A percentile compares a stretch with the other conserved stretches of the same genome.
phyloP scores from a whole-genome alignment of 2,329 filamentous ascomycete species.

The Xylaria digitata region DNA sequence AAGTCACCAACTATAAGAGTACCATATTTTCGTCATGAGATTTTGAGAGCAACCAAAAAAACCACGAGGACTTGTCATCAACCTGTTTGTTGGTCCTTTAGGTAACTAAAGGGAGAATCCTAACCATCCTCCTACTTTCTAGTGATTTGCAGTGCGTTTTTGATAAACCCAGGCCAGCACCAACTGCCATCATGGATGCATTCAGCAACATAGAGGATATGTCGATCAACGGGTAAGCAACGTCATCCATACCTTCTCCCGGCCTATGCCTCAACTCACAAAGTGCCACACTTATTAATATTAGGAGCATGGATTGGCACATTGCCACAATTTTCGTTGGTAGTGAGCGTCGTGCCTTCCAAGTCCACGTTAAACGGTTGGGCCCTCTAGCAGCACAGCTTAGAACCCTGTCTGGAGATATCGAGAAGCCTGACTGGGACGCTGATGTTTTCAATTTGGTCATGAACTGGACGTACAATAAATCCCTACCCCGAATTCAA shows the following conservation, averaged over 20 bases:
- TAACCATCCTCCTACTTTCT: no score
- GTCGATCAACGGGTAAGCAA: background rate
- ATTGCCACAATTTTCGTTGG: constrained; percentile 7
- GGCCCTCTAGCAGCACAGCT: constrained; percentile 1
- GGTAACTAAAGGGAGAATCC: no score
- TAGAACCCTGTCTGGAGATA: background rate
- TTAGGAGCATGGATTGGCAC: background rate
- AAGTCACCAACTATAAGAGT: no score
- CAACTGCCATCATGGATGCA: background rate
- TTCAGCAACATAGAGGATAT: background rate
- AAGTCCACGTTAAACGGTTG: constrained; percentile 12
- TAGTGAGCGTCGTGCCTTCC: background rate
- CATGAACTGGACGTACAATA: constrained; percentile 14
- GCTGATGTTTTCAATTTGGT: constrained; percentile 20
- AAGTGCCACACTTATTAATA: background rate
- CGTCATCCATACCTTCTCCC: background rate
- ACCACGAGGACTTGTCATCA: no score
- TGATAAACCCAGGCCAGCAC: background rate
- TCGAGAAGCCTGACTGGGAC: background rate
- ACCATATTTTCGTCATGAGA: no score
- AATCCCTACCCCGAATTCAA: background rate
- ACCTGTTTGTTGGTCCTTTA: no score
- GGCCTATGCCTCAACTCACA: background rate
- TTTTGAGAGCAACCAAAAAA: no score
- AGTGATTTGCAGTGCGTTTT: no score